Evolutionary conservation across 306 rosid species (phyloP).

Genomic region (Quillaja saponaria): DNA sequence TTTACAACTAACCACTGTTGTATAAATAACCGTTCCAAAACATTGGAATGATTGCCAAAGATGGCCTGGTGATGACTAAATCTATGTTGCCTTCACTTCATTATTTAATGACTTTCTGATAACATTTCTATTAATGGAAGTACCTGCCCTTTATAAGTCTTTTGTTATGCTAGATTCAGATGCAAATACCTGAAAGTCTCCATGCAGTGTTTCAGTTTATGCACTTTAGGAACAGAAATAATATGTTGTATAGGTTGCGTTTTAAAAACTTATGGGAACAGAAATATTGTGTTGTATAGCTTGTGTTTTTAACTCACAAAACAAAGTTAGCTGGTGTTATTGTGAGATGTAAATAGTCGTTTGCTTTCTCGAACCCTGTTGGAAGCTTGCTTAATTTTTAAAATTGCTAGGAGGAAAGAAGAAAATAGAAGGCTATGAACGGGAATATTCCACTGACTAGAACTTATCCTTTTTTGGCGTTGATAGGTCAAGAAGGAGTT

Average conservation of each 20-base stretch:
- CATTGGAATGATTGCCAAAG: slow-evolving; percentile 10
- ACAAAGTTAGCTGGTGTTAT: slow-evolving; percentile 6
- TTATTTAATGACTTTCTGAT: slow-evolving; percentile 7
- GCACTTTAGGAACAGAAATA: slow-evolving; percentile 6
- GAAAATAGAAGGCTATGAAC: not conserved
- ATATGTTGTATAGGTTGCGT: not conserved
- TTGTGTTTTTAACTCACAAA: not conserved
- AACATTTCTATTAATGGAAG: not conserved
- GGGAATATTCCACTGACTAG: slow-evolving; percentile 15
- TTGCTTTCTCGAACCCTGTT: slow-evolving; percentile 21
- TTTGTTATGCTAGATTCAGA: slow-evolving; percentile 6
- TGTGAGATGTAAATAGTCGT: not conserved
- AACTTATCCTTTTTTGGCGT: slow-evolving; percentile 30
- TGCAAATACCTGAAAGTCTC: not conserved
- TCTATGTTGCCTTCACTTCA: not conserved
- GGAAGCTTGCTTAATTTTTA: slow-evolving; percentile 16
- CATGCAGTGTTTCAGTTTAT: slow-evolving; percentile 11
- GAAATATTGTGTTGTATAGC: slow-evolving; percentile 1
- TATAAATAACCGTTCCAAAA: slow-evolving; percentile 7
- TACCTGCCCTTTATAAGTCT: slow-evolving; percentile 7
- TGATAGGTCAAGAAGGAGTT: slow-evolving; percentile 73
- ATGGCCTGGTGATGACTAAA: not conserved
- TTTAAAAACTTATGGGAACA: too few relatives aligned
- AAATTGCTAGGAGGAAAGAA: not conserved
- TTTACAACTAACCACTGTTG: slow-evolving; percentile 8